phyloP scores from a whole-genome alignment of 441 rosid species.

The Viola pubescens region DNA sequence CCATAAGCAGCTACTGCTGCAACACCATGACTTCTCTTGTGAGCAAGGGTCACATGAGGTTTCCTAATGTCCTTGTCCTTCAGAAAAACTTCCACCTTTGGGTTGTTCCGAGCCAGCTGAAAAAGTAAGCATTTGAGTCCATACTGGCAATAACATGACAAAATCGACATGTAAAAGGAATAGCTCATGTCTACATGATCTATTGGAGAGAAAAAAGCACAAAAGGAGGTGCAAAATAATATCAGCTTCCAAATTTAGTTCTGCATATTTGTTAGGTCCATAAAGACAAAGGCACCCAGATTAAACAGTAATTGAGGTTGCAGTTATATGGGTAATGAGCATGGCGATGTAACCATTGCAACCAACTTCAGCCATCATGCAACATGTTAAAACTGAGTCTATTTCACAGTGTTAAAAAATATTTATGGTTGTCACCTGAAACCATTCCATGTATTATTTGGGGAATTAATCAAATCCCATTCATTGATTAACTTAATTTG shows the following conservation, averaged over 20 bases:
- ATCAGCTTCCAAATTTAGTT: slow-evolving; percentile 1
- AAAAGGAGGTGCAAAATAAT: neutral
- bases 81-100: slow-evolving; percentile 40
- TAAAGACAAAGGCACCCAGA: neutral
- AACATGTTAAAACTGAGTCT: too few relatives aligned
- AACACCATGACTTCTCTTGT: slow-evolving; percentile 89
- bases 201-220: neutral
- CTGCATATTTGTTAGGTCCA: neutral
- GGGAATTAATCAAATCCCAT: too few relatives aligned
- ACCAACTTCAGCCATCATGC: too few relatives aligned
- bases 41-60: slow-evolving; percentile 88
- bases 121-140: slow-evolving; percentile 1
- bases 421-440: too few relatives aligned
- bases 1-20: slow-evolving; percentile 66
- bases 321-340: too few relatives aligned
- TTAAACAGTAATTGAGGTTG: too few relatives aligned
- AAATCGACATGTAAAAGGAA: too few relatives aligned
- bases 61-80: slow-evolving; percentile 42
- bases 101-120: slow-evolving; percentile 54
- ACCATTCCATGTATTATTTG: too few relatives aligned
- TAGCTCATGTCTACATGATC: neutral
- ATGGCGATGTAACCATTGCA: too few relatives aligned
- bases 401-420: too few relatives aligned
- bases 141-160: too few relatives aligned
- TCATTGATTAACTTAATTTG: too few relatives aligned